A percentile compares a stretch with the other conserved stretches of the same genome.
These are phyloP conservation scores for Stereocaulon alpinum DNA, from an alignment of 495 filamentous ascomycete genomes.

Conservation along the genomic window DNA sequence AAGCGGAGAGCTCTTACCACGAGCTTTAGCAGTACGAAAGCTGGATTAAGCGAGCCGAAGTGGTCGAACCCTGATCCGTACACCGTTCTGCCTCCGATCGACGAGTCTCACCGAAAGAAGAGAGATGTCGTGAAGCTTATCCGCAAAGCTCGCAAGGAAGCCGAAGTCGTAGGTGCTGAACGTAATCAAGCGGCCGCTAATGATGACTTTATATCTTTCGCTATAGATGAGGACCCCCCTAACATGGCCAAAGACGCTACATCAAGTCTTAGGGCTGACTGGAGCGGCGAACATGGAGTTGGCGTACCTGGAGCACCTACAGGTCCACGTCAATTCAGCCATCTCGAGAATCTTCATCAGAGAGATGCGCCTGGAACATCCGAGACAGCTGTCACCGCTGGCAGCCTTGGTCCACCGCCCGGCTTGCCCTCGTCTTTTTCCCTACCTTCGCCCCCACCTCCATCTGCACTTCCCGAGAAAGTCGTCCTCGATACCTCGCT, in stretches of 20 bases:
- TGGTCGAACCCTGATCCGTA: slow-evolving; percentile 96
- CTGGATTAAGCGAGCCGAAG: slow-evolving; percentile 46
- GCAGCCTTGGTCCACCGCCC: slow-evolving; percentile 20
- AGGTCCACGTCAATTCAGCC: slow-evolving; percentile 24
- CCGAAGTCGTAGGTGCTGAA: slow-evolving; percentile 29
- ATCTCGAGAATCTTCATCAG: slow-evolving; percentile 17
- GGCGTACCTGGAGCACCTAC: slow-evolving; percentile 25
- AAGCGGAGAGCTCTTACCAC: slow-evolving; percentile 43
- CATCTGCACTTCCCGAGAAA: neutral
- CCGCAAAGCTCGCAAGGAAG: slow-evolving; percentile 61
- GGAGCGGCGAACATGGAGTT: slow-evolving; percentile 1
- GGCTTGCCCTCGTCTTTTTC: neutral
- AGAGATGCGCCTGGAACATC: slow-evolving; percentile 5
- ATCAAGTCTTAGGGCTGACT: slow-evolving; percentile 1
- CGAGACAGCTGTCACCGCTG: slow-evolving; percentile 2
- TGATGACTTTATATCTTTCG: slow-evolving; percentile 78
- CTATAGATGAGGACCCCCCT: slow-evolving; percentile 44
- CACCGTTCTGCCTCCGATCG: slow-evolving; percentile 65
- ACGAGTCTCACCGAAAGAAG: slow-evolving; percentile 53
- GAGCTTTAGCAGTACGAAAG: slow-evolving; percentile 29
- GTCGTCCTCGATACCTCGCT: neutral
- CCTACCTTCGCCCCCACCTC: neutral
- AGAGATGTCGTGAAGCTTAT: slow-evolving; percentile 80
- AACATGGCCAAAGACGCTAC: slow-evolving; percentile 10
- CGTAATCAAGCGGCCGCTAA: slow-evolving; percentile 48